Percentiles rank a stretch among this genome's conserved stretches.
Evolutionary conservation across 1,284 basidiomycete species (phyloP).

Genomic region (Microbotryum silenes-acaulis): DNA sequence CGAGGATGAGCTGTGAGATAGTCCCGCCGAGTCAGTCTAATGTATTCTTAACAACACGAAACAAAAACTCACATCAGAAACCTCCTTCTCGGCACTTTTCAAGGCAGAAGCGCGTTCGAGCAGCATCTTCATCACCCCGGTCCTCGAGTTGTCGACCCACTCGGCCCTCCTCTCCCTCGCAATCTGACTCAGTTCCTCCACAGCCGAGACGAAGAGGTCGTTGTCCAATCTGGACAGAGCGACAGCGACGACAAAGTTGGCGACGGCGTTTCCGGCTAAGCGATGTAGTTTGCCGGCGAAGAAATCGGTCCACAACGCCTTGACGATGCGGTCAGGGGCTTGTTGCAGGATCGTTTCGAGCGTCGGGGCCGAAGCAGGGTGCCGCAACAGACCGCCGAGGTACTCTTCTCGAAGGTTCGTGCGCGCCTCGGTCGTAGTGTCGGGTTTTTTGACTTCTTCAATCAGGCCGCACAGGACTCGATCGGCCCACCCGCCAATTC

Average conservation of each 20-base stretch:
- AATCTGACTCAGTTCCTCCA: slow-evolving; percentile 53
- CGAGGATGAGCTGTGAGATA: slow-evolving; percentile 50
- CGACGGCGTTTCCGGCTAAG: slow-evolving; percentile 71
- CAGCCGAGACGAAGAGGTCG: slow-evolving; percentile 53
- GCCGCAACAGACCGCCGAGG: slow-evolving; percentile 66
- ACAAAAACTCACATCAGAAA: slow-evolving; percentile 39
- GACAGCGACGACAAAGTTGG: slow-evolving; percentile 81
- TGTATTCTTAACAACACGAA: too few species aligned
- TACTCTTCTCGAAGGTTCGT: slow-evolving; percentile 54
- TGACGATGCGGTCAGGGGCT: slow-evolving; percentile 57
- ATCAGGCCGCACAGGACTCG: slow-evolving; percentile 70
- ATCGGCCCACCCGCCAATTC: slow-evolving; percentile 69
- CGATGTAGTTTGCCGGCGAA: slow-evolving; percentile 61
- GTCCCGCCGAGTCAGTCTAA: slow-evolving; percentile 4
- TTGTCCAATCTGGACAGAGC: slow-evolving; percentile 56
- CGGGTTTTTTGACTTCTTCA: slow-evolving; percentile 43
- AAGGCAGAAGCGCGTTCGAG: slow-evolving; percentile 58
- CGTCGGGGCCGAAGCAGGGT: slow-evolving; percentile 77
- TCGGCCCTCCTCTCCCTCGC: slow-evolving; percentile 51
- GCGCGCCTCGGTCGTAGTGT: neutral
- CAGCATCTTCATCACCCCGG: slow-evolving; percentile 61
- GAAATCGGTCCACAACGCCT: slow-evolving; percentile 64
- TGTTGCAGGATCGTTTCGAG: slow-evolving; percentile 65
- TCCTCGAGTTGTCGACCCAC: slow-evolving; percentile 52
- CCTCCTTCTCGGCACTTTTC: slow-evolving; percentile 38